Percentiles rank a stretch among this genome's conserved stretches.
Evolutionary conservation across 805 yeast genomes (phyloP).

Genomic region (Candida pseudoglaebosa): DNA sequence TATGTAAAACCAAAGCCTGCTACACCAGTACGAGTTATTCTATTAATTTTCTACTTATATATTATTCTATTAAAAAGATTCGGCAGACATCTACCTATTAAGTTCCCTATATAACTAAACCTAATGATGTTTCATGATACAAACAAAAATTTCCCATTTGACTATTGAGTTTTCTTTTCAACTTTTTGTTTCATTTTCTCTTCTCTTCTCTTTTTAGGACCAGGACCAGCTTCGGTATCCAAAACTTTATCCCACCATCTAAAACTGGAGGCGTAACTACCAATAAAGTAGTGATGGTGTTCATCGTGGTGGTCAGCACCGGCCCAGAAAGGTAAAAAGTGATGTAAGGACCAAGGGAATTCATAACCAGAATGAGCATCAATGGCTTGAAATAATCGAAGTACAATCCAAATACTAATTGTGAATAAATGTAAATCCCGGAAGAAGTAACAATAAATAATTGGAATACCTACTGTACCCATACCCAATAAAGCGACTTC

Average conservation of each 20-base stretch:
- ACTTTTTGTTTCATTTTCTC: slow-evolving; percentile 37
- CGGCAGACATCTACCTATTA: too few species aligned
- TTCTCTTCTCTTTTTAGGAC: slow-evolving; percentile 47
- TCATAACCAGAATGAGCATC: slow-evolving; percentile 62
- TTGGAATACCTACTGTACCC: slow-evolving; percentile 60
- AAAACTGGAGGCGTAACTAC: slow-evolving; percentile 55
- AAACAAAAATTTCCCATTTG: not conserved
- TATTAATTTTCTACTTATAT: too few species aligned
- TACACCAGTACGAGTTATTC: too few species aligned
- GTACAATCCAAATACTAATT: slow-evolving; percentile 47
- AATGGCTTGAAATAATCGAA: slow-evolving; percentile 55
- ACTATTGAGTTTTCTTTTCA: slow-evolving; percentile 27
- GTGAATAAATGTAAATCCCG: slow-evolving; percentile 50
- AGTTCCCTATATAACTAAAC: too few species aligned
- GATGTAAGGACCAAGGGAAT: slow-evolving; percentile 57
- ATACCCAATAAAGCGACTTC: slow-evolving; percentile 56
- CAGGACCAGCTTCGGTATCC: slow-evolving; percentile 55
- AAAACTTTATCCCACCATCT: slow-evolving; percentile 55
- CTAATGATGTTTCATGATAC: too few species aligned
- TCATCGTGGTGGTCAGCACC: slow-evolving; percentile 62
- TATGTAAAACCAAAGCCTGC: too few species aligned
- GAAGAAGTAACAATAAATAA: slow-evolving; percentile 48
- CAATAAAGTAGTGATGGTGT: slow-evolving; percentile 58
- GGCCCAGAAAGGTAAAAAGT: slow-evolving; percentile 60
- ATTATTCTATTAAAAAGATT: not conserved